A percentile compares a stretch with the other conserved stretches of the same genome.
These are phyloP conservation scores for Pittosporum tobira DNA, from an alignment of 129 eudicot species.

Conservation along the genomic window DNA sequence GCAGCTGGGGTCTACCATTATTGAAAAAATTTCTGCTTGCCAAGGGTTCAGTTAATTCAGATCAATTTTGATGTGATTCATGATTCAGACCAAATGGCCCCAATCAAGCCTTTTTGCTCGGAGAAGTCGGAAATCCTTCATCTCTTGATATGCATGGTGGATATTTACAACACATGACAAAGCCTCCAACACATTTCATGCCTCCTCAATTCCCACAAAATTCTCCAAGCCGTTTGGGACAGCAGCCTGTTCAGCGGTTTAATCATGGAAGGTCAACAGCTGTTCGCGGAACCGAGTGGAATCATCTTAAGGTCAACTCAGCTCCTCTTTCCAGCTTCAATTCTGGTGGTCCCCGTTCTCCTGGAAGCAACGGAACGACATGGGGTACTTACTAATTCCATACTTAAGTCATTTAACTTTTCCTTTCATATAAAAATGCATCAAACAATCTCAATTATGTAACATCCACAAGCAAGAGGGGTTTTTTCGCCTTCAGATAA, in stretches of 20 bases:
- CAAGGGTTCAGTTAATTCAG: not conserved
- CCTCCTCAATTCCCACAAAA: conserved; percentile 58
- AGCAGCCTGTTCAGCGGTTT: conserved; percentile 53
- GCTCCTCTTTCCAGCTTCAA: conserved; percentile 39
- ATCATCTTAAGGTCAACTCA: conserved; percentile 51
- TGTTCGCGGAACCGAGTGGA: conserved; percentile 51
- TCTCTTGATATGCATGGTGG: conserved; percentile 32
- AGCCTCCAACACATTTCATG: conserved; percentile 41
- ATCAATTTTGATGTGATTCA: conserved; percentile 10
- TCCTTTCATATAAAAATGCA: not conserved
- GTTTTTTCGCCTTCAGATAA: too few relatives aligned
- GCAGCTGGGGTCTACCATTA: too few relatives aligned
- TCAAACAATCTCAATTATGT: not conserved
- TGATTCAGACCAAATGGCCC: conserved; percentile 56
- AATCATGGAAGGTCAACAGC: conserved; percentile 52
- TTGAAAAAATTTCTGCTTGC: too few relatives aligned
- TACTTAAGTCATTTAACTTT: not conserved
- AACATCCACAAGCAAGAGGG: not conserved
- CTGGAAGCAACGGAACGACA: conserved; percentile 39
- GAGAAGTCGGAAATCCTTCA: conserved; percentile 40
- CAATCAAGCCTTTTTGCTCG: conserved; percentile 50
- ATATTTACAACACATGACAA: conserved; percentile 41
- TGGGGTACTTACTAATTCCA: conserved; percentile 46
- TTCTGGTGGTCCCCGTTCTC: conserved; percentile 59
- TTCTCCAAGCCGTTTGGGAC: conserved; percentile 80